Evolutionary conservation across 2,329 filamentous ascomycete species (phyloP).

Genomic region (Pseudocercospora cruenta): DNA sequence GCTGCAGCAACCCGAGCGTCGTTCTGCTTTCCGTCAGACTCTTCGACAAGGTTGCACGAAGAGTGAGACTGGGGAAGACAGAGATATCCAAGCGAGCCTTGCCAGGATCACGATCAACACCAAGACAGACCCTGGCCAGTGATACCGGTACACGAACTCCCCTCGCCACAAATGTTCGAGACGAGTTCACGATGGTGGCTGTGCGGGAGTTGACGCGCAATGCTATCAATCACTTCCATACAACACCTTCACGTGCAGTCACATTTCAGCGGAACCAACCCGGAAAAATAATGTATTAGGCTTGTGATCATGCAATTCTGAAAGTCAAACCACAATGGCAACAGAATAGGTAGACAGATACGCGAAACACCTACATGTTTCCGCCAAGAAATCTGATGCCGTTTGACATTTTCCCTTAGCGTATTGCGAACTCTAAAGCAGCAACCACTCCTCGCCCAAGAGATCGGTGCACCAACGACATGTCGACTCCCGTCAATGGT

Average conservation of each 20-base stretch:
- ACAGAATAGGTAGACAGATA: too few relatives aligned
- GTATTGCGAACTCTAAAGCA: background rate
- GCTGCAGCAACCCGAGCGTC: background rate
- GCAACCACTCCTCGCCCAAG: background rate
- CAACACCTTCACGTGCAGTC: background rate
- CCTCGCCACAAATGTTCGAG: background rate
- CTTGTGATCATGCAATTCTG: too few relatives aligned
- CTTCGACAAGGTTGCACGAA: background rate
- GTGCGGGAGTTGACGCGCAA: background rate
- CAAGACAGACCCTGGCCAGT: background rate
- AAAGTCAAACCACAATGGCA: too few relatives aligned
- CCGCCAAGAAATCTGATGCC: too few relatives aligned
- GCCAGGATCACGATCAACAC: background rate
- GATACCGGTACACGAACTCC: background rate
- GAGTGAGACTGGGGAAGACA: background rate
- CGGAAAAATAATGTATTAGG: too few relatives aligned
- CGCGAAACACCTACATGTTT: too few relatives aligned
- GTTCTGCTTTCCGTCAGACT: background rate
- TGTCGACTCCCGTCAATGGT: constrained; percentile 15
- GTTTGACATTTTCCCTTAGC: background rate
- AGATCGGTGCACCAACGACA: background rate
- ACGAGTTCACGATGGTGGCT: background rate
- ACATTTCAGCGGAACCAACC: background rate
- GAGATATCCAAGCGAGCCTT: background rate
- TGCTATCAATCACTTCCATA: background rate